Base-by-base conservation (phyloP, 169 alveolate genomes). In the Babesia bigemina region DNA sequence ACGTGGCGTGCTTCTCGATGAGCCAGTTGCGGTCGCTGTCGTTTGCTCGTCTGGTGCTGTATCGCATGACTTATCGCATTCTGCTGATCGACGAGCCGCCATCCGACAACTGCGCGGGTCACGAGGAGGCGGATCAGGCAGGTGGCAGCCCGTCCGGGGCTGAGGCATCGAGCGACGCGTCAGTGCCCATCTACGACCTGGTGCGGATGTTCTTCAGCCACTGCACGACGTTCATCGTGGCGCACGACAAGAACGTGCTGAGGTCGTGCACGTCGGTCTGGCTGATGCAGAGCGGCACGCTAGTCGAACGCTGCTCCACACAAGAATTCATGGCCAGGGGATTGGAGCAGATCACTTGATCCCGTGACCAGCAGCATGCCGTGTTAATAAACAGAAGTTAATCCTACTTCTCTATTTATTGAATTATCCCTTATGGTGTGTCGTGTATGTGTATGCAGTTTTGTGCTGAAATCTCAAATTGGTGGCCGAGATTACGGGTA, bases 11-110 rank as follows among this genome's bases (percentile, higher is more conserved):
- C 57, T 65, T 82, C 26, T 82, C 85, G 19, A 72, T 49, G 55
- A 57, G 42, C 16, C 89, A 82, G 60, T 72, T 92, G 59, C 82
- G 96, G 26, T 76, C 71, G 49, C 62, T 91, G 56, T 88, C 95
- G 8, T 71, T 92, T 28, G 94, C 93, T 14, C 79, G 92, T 29
- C 69, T 92, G 33, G 86, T 88, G 48, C 74, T 92, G 11, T 84
- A 86, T 63, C 82, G 95, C 56, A 70, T 74, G 22, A 75, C 74
- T 36, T 92, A 92, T 58, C 88, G 91, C 63, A 77, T 92, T 48
- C 50, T 92, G 14, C 73, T 92, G 52, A 79, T 92, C 55, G 96
- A 92, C 78, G 96, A 92, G 75, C 94, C 94, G 42, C 96, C 96
- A 2, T 63, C 87, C 19, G 87, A 79, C 42, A 79, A 79, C 49